Conservation (phyloP, 257 asterid genomes). For the Forsythia suspensa region DNA sequence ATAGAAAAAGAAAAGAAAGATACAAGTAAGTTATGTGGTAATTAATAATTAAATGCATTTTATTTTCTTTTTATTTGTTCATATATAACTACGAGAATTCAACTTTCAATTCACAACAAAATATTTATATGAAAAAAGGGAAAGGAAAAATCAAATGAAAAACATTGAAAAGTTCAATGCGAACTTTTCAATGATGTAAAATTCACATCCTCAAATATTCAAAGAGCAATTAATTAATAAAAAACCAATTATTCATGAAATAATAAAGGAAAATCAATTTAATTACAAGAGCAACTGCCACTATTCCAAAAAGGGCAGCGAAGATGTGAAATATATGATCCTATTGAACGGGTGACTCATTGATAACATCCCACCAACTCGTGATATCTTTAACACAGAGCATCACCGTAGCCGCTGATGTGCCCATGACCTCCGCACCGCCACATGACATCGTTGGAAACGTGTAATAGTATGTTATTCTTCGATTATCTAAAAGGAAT, state of each 20-base stretch:
- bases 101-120: neutral
- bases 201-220: neutral
- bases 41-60: neutral
- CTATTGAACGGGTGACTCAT: slow-evolving; percentile 69
- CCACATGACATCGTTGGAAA: slow-evolving; percentile 42
- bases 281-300: slow-evolving; percentile 74
- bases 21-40: neutral
- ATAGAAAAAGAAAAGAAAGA: too few relatives aligned
- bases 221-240: neutral
- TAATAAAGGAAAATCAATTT: neutral
- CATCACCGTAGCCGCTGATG: slow-evolving; percentile 51
- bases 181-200: neutral
- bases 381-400: slow-evolving; percentile 62
- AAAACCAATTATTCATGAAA: neutral
- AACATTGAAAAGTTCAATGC: neutral
- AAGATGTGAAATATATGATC: slow-evolving; percentile 74
- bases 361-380: slow-evolving; percentile 83
- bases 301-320: slow-evolving; percentile 71
- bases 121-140: neutral
- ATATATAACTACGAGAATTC: neutral
- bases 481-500: slow-evolving; percentile 18
- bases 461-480: slow-evolving; percentile 21
- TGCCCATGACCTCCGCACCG: slow-evolving; percentile 42
- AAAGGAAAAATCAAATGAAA: neutral
- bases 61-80: neutral